These are phyloP conservation scores for Nicotiana paniculata DNA, from an alignment of 257 asterid genomes.

Conservation along the genomic window DNA sequence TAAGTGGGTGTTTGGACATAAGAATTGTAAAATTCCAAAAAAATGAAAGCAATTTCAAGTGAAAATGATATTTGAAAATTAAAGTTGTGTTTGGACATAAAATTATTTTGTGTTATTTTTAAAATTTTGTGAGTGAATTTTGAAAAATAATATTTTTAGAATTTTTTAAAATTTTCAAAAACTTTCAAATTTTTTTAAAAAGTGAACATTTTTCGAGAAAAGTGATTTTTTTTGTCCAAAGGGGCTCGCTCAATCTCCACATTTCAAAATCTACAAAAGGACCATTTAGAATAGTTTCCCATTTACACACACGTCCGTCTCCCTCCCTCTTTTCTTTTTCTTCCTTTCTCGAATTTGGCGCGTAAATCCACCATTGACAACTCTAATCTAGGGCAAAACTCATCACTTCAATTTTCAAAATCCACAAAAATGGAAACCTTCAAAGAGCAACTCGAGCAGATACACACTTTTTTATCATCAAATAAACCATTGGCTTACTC, in stretches of 20 bases:
- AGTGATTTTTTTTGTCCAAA: too few relatives aligned
- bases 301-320: not conserved
- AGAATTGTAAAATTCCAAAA: too few relatives aligned
- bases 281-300: not conserved
- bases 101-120: too few relatives aligned
- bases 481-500: slow-evolving; percentile 42
- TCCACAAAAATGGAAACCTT: slow-evolving; percentile 32
- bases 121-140: too few relatives aligned
- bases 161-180: too few relatives aligned
- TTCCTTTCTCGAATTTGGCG: not conserved
- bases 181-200: too few relatives aligned
- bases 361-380: not conserved
- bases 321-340: not conserved
- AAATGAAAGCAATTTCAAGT: too few relatives aligned
- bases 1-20: too few relatives aligned
- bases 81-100: too few relatives aligned
- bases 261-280: not conserved
- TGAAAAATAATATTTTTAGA: too few relatives aligned
- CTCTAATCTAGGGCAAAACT: not conserved
- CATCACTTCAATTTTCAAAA: not conserved
- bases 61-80: too few relatives aligned
- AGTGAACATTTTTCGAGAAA: too few relatives aligned
- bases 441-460: slow-evolving; percentile 41
- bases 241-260: not conserved
- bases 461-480: slow-evolving; percentile 29